Evolutionary conservation across 2,329 filamentous ascomycete species (phyloP).

Genomic region (Clonostachys rosea): DNA sequence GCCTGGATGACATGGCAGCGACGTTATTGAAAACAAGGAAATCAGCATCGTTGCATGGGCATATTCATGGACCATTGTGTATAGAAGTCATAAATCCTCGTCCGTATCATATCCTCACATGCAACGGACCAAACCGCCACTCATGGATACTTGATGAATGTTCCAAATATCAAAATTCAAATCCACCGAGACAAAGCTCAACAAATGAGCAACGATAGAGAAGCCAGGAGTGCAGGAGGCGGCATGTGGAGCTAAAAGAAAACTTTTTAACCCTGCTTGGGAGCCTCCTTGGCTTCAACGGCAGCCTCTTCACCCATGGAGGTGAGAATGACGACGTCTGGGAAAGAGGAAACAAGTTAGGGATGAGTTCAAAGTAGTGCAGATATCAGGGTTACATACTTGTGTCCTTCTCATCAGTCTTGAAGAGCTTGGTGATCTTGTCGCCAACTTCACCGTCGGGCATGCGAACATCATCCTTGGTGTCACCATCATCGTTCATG

Average conservation of each 20-base stretch:
- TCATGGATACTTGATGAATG: neutral
- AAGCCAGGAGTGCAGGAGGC: too few species aligned
- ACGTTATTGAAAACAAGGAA: neutral
- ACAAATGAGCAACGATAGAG: too few species aligned
- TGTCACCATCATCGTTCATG: constrained; percentile 79
- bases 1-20: constrained; percentile 3
- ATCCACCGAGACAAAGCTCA: neutral
- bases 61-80: too few species aligned
- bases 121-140: neutral
- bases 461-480: constrained; percentile 93
- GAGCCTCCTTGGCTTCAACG: constrained; percentile 93
- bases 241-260: too few species aligned
- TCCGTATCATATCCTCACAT: too few species aligned
- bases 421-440: constrained; percentile 79
- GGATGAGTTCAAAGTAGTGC: neutral
- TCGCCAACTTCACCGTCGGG: constrained; percentile 87
- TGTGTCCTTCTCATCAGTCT: constrained; percentile 81
- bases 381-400: constrained; percentile 57
- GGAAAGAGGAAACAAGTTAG: constrained; percentile 10
- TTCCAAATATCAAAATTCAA: neutral
- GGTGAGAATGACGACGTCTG: constrained; percentile 87
- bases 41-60: too few species aligned
- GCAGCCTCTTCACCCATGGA: constrained; percentile 94
- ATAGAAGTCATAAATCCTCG: too few species aligned
- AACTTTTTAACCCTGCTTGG: constrained; percentile 22